phyloP scores from a whole-genome alignment of 208 protist genomes.

The Leishmania aethiopica region DNA sequence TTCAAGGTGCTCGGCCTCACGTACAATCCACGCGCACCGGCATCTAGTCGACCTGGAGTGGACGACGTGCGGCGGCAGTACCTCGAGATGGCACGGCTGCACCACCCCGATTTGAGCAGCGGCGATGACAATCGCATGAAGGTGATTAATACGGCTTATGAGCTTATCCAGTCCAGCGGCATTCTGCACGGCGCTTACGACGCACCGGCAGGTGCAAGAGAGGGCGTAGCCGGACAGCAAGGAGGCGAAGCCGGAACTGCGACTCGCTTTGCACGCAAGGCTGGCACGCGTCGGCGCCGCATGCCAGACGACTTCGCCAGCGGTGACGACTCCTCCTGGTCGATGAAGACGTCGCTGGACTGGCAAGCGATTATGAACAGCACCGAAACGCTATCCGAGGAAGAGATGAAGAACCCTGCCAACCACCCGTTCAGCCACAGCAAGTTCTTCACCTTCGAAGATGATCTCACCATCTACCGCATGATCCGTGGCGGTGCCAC shows the following conservation, averaged over 20 bases:
- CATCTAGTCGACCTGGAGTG: conserved; percentile 32
- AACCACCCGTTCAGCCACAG: conserved; percentile 91
- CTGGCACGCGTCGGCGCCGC: conserved; percentile 52
- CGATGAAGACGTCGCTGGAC: conserved; percentile 80
- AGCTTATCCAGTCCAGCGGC: conserved; percentile 76
- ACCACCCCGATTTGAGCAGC: conserved; percentile 89
- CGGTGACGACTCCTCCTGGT: conserved; percentile 77
- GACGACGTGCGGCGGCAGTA: conserved; percentile 80
- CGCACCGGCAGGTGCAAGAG: not conserved
- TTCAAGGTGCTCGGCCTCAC: conserved; percentile 77
- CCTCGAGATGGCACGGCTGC: conserved; percentile 78
- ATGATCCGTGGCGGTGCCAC: conserved; percentile 89
- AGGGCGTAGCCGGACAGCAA: not conserved
- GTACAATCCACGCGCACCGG: conserved; percentile 34
- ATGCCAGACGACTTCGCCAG: conserved; percentile 85
- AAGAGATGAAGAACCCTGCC: conserved; percentile 78
- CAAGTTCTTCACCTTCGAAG: conserved; percentile 87
- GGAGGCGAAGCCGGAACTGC: not conserved
- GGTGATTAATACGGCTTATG: conserved; percentile 90
- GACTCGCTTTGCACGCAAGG: conserved; percentile 49
- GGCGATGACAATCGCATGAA: conserved; percentile 89
- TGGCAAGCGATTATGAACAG: conserved; percentile 72
- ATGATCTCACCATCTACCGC: conserved; percentile 79
- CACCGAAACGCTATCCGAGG: conserved; percentile 45
- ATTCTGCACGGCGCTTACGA: conserved; percentile 36